Evolutionary conservation across 805 yeast species (phyloP).

Genomic region (Komagataella mondaviorum): DNA sequence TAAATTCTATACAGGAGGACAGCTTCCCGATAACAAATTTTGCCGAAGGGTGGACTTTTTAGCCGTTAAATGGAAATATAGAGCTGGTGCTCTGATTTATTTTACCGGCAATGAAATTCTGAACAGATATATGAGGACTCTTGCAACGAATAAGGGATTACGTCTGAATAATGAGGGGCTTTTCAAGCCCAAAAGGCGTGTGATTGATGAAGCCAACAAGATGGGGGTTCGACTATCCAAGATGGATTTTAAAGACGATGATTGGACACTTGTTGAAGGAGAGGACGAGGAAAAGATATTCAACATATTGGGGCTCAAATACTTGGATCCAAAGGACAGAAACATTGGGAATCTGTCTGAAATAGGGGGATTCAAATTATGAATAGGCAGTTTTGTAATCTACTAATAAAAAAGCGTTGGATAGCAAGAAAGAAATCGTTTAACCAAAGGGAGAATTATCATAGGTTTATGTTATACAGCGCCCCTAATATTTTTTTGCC

Average conservation of each 20-base stretch:
- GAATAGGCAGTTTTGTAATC: background rate
- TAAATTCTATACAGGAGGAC: constrained; percentile 24
- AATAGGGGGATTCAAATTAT: background rate
- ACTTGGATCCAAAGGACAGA: constrained; percentile 19
- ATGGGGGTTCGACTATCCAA: background rate
- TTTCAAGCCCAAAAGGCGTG: constrained; percentile 8
- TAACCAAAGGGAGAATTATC: no score
- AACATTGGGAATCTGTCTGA: constrained; percentile 6
- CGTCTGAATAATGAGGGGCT: constrained; percentile 31
- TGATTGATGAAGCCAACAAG: background rate
- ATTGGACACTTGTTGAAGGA: constrained; percentile 19
- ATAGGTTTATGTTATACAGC: background rate
- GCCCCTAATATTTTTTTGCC: background rate
- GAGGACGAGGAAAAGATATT: constrained; percentile 31
- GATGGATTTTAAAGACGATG: background rate
- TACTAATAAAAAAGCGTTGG: background rate
- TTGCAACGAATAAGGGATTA: constrained; percentile 25
- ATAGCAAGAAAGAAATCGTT: background rate
- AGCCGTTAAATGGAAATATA: constrained; percentile 26
- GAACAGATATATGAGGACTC: constrained; percentile 29
- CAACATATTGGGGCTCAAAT: constrained; percentile 24
- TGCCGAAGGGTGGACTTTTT: constrained; percentile 45
- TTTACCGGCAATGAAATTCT: constrained; percentile 42
- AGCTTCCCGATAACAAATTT: constrained; percentile 13
- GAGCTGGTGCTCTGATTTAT: constrained; percentile 36